Base-by-base conservation (phyloP, 108 stramenopile species). In the Skeletonema potamos region DNA sequence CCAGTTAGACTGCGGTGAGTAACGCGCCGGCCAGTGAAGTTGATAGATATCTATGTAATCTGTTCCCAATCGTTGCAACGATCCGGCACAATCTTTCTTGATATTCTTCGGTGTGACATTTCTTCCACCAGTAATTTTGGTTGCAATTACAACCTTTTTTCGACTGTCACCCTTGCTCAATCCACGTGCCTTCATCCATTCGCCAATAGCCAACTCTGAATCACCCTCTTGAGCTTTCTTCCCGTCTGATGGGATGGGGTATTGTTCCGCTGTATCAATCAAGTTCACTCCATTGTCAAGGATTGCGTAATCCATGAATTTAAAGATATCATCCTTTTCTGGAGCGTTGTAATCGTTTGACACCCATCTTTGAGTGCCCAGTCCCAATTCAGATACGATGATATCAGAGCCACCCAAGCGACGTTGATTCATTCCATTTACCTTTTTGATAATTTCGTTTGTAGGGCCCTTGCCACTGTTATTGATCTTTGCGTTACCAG, bases 21-120 rank as follows among this genome's bases (percentile, higher is more conserved):
- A 95, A 1, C 90, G 81, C 28, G 89, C 87, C 13, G 94, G 94
- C 94, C 94, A 95, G 58, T 95, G 94, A 11, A 91, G 80, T 43
- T 91, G 91, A 63, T 94, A 94, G 0, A 92, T 86, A 77, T 96
- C 95, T 54, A 92, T 77, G 59, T 91, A 90, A 72, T 93, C 92
- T 0, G 91, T 92, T 32, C 78, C 69, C 33, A 96, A 58, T 59
- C 95, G 77, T 58, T 88, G 81, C 64, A 96, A 78, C 34, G 81
- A 83, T 34, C 76, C 91, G 51, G 87, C 90, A 65, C 80, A 82
- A 70, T 82, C 83, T 30, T 56, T 44, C 27, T 66, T 68, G 43
- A 85, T 81, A 17, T 81, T 83, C 64, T 76, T 77, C 15, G 77
- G 83, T 13, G 81, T 75, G 11, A 85, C 77, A 60, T 85, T 82